Percentiles rank a stretch among this genome's conserved stretches.
phyloP scores from a whole-genome alignment of 164 flowering plant genomes.

The Magnolia kwangsiensis region DNA sequence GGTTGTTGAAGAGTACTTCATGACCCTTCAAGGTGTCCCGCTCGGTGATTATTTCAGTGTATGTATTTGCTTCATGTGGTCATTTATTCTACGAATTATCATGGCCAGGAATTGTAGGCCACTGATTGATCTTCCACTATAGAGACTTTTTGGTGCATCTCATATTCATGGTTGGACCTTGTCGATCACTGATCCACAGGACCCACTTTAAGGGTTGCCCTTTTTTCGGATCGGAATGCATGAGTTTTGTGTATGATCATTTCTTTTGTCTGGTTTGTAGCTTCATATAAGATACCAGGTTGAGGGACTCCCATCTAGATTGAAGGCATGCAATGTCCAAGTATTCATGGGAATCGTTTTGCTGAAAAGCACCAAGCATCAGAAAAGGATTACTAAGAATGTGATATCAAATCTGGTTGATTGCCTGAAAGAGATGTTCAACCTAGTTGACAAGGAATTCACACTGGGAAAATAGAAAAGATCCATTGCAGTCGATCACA shows the following conservation, averaged over 20 bases:
- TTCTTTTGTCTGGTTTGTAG: constrained; percentile 36
- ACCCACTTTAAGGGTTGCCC: no score
- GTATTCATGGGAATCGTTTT: constrained; percentile 74
- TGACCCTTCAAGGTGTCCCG: constrained; percentile 85
- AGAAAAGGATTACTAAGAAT: constrained; percentile 75
- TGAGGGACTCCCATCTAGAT: constrained; percentile 60
- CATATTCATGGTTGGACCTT: no score
- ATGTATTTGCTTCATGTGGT: constrained; percentile 17
- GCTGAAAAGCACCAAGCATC: constrained; percentile 76
- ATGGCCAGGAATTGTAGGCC: not conserved
- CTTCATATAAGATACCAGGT: constrained; percentile 76
- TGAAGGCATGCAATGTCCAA: constrained; percentile 49
- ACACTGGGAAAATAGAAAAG: not conserved
- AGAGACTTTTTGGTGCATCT: no score
- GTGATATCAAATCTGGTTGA: constrained; percentile 55
- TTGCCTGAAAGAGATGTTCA: constrained; percentile 57
- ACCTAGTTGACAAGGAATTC: constrained; percentile 62
- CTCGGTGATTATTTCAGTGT: constrained; percentile 85
- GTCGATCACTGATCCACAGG: no score
- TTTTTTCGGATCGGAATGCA: no score
- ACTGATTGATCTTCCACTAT: no score
- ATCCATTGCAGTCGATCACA: not conserved
- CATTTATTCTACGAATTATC: not conserved
- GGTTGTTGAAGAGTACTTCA: constrained; percentile 82
- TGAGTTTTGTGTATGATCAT: not conserved